These are phyloP conservation scores for Neurospora sp. DNA, from an alignment of 495 filamentous ascomycete species.

Conservation along the genomic window DNA sequence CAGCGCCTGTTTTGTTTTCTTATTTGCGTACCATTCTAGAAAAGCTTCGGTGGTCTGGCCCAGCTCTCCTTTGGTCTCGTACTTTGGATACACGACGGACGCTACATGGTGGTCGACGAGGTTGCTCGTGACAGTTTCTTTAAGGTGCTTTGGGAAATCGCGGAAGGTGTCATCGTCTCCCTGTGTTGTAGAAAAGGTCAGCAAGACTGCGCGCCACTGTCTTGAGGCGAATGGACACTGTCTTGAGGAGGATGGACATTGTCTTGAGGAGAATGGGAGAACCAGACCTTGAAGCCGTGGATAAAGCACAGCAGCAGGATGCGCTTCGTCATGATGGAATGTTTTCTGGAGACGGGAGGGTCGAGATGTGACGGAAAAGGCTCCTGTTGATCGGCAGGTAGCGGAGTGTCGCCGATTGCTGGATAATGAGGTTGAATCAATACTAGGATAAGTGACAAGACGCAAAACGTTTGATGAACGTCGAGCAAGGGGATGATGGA, in stretches of 20 bases:
- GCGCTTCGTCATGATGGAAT: constrained; percentile 50
- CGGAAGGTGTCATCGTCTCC: constrained; percentile 82
- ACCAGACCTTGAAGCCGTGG: constrained; percentile 81
- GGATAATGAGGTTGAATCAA: not conserved
- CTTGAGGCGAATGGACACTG: not conserved
- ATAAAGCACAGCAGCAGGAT: constrained; percentile 82
- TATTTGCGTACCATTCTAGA: constrained; percentile 58
- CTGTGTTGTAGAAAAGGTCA: constrained; percentile 28
- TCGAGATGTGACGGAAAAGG: not conserved
- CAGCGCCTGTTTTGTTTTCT: not conserved
- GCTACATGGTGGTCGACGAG: constrained; percentile 62
- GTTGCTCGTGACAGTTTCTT: constrained; percentile 52
- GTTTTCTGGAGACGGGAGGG: not conserved
- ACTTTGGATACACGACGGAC: constrained; percentile 74
- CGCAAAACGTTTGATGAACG: not conserved
- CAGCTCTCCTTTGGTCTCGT: constrained; percentile 83
- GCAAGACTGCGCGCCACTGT: not conserved
- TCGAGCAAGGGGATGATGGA: not conserved
- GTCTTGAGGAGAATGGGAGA: not conserved
- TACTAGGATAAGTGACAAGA: not conserved
- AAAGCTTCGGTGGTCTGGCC: constrained; percentile 64
- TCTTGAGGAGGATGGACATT: not conserved
- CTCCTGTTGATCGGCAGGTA: not conserved
- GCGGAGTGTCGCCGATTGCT: not conserved
- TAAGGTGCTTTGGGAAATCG: constrained; percentile 63